These are phyloP conservation scores for Fusarium sp. DNA, from an alignment of 2,329 filamentous ascomycete species.

Conservation along the genomic window DNA sequence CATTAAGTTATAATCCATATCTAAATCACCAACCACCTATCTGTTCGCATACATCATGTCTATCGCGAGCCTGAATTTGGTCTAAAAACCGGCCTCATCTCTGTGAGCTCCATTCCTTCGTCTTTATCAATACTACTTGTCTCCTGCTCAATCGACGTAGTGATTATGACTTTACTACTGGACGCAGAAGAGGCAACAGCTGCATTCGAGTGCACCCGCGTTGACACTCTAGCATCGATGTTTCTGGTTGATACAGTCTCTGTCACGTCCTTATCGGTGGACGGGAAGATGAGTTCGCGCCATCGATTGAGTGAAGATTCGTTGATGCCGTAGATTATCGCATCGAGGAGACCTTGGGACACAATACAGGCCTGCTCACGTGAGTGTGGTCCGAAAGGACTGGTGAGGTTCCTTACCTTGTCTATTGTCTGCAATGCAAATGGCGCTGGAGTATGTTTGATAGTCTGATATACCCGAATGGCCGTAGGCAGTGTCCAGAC, in stretches of 20 bases:
- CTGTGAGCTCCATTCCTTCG: neutral
- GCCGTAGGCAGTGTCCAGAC: neutral
- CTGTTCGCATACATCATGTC: no score
- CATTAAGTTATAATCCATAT: fast-evolving
- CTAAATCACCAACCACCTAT: fast-evolving
- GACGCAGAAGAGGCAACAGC: neutral
- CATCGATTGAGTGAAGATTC: neutral
- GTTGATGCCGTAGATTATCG: neutral
- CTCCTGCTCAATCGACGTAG: neutral
- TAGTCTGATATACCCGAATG: neutral
- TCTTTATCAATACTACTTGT: neutral
- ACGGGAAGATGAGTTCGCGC: neutral
- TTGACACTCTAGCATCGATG: neutral
- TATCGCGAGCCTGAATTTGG: neutral
- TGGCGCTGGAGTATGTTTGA: neutral
- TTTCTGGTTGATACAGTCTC: neutral
- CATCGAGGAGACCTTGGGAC: neutral
- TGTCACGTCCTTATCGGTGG: neutral
- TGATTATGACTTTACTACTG: neutral
- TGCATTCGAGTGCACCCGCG: neutral
- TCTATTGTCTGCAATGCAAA: neutral
- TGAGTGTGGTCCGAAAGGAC: no score
- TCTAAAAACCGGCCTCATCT: neutral
- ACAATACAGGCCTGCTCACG: neutral
- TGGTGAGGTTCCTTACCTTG: neutral